Conservation (phyloP, 805 yeast genomes). For the Millerago galiae region DNA sequence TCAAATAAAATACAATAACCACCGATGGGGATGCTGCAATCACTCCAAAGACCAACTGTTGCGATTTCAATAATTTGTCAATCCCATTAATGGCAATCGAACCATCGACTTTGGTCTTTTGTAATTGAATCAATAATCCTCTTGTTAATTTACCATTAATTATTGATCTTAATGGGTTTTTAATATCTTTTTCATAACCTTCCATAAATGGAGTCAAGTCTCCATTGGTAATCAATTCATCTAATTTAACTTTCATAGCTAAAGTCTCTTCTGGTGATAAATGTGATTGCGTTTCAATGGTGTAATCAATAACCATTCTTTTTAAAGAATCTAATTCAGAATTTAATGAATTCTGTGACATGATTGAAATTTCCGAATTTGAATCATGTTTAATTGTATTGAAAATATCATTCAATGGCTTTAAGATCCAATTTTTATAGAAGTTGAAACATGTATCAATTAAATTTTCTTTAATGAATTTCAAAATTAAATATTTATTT, state of each 20-base stretch:
- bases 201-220: constrained; percentile 75
- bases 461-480: constrained; percentile 54
- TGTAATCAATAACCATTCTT: constrained; percentile 79
- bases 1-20: constrained; percentile 45
- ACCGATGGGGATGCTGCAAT: constrained; percentile 84
- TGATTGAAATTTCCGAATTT: constrained; percentile 61
- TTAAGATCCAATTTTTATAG: constrained; percentile 74
- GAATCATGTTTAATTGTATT: constrained; percentile 83
- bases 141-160: constrained; percentile 64
- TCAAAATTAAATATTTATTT: constrained; percentile 44
- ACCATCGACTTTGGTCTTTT: constrained; percentile 93
- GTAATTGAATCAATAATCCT: constrained; percentile 83
- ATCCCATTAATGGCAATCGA: constrained; percentile 86
- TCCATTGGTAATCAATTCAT: constrained; percentile 55
- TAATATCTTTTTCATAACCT: constrained; percentile 71
- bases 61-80: constrained; percentile 81
- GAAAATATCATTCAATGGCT: constrained; percentile 66
- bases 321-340: constrained; percentile 78
- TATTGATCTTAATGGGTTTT: constrained; percentile 59
- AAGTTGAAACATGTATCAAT: constrained; percentile 63
- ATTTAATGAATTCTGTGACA: constrained; percentile 70
- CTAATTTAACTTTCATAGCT: constrained; percentile 30
- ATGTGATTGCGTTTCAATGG: constrained; percentile 28
- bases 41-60: constrained; percentile 88
- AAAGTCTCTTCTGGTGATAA: constrained; percentile 17